Base-by-base conservation (phyloP, 345 rosid species). In the Crucihimalaya himalaica region DNA sequence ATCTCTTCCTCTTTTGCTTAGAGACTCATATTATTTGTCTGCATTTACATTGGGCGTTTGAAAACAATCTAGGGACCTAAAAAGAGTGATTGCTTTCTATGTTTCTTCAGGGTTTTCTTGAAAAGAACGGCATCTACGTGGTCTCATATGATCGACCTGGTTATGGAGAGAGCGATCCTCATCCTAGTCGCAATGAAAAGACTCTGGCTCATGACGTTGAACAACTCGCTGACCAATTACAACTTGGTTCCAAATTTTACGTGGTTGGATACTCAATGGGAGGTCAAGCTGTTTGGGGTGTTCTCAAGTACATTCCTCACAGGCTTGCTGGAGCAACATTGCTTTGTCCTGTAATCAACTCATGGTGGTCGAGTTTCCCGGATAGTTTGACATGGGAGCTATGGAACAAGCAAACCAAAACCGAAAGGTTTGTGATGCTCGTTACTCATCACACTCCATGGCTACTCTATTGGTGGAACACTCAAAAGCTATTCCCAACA, bases 141-240 rank as follows among this genome's bases (percentile, higher is more conserved):
- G 87, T 94, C 3, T 78, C 59, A 70, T 94, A 78, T 61, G 96
- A 94, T 78, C 82, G 98, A 82, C 89, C 97, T 40, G 98, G 97
- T 35, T 72, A 72, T 59, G 81, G 81, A 59, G 78, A 78, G 50
- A 78, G 78, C 37, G 78, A 78, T 51, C 78, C 77, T 50, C 63
- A 72, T 4, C 42, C 73, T 1, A 2, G 15, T 13, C 81, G 81
- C 15, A 63, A 45, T 1, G 96, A 91, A 77, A 89, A 80, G 77
- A 89, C 81, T 60, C 91, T 88, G 75, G 98, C 97, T 46, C 73
- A 74, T 61, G 96, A 91, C 72, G 77, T 89, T 68, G 86, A 91
- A 81, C 91, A 91, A 78, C 82, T 94, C 19, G 97, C 93, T n/a
- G 96, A 94, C 75, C 84, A 84, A 64, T 71, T 94, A 84, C 83